A percentile compares a stretch with the other conserved stretches of the same genome.
These are phyloP conservation scores for Meira miltonrushii DNA, from an alignment of 1,284 basidiomycete species.

Conservation along the genomic window DNA sequence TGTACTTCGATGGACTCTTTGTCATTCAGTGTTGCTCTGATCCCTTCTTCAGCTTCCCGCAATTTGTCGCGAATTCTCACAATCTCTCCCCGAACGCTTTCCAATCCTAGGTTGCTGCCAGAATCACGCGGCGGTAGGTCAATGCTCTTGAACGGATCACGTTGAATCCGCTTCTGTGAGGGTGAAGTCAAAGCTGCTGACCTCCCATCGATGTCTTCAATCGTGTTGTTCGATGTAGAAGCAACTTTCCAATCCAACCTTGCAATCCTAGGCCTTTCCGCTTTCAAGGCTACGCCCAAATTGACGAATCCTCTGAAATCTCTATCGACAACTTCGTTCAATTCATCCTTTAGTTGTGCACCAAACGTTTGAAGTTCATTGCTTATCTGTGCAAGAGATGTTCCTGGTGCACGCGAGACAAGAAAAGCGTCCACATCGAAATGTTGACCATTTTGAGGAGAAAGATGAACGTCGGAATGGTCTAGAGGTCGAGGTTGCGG, in stretches of 20 bases:
- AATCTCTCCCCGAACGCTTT: constrained; percentile 3
- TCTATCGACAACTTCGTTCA: constrained; percentile 10
- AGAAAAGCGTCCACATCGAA: constrained; percentile 11
- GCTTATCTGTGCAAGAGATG: neutral
- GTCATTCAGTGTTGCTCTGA: neutral
- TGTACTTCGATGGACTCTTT: neutral
- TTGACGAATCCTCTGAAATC: constrained; percentile 12
- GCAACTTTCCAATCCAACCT: constrained; percentile 11
- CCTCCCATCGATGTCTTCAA: neutral
- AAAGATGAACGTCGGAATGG: neutral
- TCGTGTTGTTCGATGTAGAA: neutral
- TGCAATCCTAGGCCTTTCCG: constrained; percentile 11
- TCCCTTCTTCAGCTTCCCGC: constrained; percentile 6
- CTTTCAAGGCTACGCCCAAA: constrained; percentile 5
- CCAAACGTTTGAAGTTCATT: neutral
- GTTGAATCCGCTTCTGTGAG: neutral
- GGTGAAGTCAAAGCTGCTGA: neutral
- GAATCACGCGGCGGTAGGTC: neutral
- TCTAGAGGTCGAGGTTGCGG: constrained; percentile 1
- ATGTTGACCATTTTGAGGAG: neutral
- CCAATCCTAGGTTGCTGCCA: constrained; percentile 7
- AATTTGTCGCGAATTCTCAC: constrained; percentile 6
- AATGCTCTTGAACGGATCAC: neutral
- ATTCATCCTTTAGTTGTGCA: neutral
- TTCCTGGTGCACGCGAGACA: constrained; percentile 4